phyloP scores from a whole-genome alignment of 75 land plant genomes.

The Ceratopteris richardii region DNA sequence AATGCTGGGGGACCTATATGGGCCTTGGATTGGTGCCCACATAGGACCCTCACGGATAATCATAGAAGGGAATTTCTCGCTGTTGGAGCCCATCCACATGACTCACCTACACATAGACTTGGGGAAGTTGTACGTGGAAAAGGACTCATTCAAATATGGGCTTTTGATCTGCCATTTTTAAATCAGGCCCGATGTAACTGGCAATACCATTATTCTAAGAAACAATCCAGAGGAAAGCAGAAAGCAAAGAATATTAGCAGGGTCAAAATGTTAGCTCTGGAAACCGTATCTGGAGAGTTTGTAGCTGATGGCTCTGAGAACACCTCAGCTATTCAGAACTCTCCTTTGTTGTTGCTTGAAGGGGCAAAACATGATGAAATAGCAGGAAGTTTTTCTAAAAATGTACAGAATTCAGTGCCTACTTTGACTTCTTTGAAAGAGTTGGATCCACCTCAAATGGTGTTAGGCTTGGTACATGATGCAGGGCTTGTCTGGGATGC shows the following conservation, averaged over 20 bases:
- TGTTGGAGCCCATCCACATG: conserved; percentile 86
- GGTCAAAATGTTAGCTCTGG: no score
- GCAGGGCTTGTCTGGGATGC: conserved; percentile 95
- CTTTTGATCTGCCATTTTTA: conserved; percentile 14
- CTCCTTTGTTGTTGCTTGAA: no score
- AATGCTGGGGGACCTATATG: conserved; percentile 81
- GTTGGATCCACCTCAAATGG: conserved; percentile 50
- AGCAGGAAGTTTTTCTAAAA: neutral
- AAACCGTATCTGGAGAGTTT: no score
- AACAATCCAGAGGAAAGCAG: neutral
- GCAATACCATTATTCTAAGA: neutral
- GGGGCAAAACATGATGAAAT: no score
- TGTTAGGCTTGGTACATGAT: conserved; percentile 80
- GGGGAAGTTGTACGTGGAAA: conserved; percentile 68
- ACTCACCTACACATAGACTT: conserved; percentile 62
- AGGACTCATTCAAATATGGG: conserved; percentile 88
- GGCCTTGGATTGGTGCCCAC: conserved; percentile 97
- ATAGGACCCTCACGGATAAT: neutral
- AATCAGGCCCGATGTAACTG: neutral
- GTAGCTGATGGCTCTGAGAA: no score
- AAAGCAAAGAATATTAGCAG: neutral
- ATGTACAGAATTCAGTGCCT: neutral
- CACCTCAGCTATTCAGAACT: no score
- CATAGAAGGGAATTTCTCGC: conserved; percentile 52
- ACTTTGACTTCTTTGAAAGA: conserved; percentile 6